Evolutionary conservation across 768 basidiomycete species (phyloP).

Genomic region (Plicaturopsis crispa): DNA sequence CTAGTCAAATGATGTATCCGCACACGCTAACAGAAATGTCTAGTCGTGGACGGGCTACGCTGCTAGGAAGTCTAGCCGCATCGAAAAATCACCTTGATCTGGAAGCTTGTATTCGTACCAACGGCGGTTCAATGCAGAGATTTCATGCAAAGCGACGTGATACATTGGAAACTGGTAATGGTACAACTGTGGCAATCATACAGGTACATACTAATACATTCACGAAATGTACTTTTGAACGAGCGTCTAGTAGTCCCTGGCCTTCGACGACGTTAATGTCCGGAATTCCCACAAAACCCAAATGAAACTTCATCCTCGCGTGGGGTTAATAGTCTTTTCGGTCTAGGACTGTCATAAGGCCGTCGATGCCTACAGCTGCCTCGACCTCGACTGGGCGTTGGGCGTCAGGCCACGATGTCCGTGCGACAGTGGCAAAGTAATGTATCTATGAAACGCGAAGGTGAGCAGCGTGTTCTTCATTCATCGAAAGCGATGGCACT

Average conservation of each 20-base stretch:
- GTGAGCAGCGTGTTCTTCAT: background rate
- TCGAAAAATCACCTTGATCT: slow-evolving; percentile 39
- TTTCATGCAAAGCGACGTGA: slow-evolving; percentile 4
- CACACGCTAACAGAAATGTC: slow-evolving; percentile 4
- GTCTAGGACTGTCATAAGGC: slow-evolving; percentile 28
- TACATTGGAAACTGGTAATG: slow-evolving; percentile 5
- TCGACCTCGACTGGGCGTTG: slow-evolving; percentile 27
- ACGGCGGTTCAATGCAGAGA: slow-evolving; percentile 8
- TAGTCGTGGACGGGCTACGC: slow-evolving; percentile 98
- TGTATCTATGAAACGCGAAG: slow-evolving; percentile 17
- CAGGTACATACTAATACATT: slow-evolving; percentile 1
- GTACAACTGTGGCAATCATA: no score
- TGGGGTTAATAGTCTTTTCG: slow-evolving; percentile 19
- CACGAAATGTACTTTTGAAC: no score
- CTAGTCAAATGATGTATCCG: slow-evolving; percentile 10
- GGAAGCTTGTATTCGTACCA: slow-evolving; percentile 3
- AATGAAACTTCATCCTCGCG: no score
- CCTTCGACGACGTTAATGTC: no score
- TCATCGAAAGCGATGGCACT: no score
- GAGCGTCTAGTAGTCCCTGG: no score
- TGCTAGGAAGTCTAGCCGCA: slow-evolving; percentile 61
- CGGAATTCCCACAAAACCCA: no score
- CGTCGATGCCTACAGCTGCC: slow-evolving; percentile 25
- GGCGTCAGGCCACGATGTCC: slow-evolving; percentile 25
- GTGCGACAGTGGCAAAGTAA: slow-evolving; percentile 27